Evolutionary conservation across 2,329 filamentous ascomycete genomes (phyloP).

Genomic region (Penicillium sp.): DNA sequence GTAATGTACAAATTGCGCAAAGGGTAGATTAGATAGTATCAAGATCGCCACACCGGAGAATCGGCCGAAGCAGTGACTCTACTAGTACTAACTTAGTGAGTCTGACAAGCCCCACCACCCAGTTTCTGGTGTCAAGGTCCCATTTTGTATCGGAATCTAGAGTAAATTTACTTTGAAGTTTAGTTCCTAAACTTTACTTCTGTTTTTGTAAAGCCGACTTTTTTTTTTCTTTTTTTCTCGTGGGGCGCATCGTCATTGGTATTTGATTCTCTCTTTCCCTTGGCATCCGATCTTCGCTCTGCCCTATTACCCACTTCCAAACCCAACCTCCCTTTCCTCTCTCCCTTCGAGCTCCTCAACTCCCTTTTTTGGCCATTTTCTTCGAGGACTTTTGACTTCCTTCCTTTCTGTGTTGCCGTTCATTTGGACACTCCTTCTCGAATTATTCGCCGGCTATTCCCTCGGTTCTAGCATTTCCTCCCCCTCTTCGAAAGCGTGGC

Average conservation of each 20-base stretch:
- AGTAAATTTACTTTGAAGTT: neutral
- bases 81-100: neutral
- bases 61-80: conserved; percentile 2
- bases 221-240: neutral
- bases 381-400: conserved; percentile 1
- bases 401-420: neutral
- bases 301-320: conserved; percentile 17
- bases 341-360: conserved; percentile 10
- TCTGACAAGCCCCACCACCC: neutral
- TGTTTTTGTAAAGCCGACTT: neutral
- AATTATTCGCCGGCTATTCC: conserved; percentile 6
- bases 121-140: neutral
- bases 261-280: conserved; percentile 5
- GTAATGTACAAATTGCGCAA: neutral
- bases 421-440: conserved; percentile 6
- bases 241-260: neutral
- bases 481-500: neutral
- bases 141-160: neutral
- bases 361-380: neutral
- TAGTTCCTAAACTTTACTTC: neutral
- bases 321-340: conserved; percentile 10
- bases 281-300: conserved; percentile 24
- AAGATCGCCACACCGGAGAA: conserved; percentile 1
- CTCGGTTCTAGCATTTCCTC: conserved; percentile 8
- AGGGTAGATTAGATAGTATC: neutral